A percentile compares a stretch with the other conserved stretches of the same genome.
Conservation (phyloP, 164 flowering plant species). For the Sextonia rubra region DNA sequence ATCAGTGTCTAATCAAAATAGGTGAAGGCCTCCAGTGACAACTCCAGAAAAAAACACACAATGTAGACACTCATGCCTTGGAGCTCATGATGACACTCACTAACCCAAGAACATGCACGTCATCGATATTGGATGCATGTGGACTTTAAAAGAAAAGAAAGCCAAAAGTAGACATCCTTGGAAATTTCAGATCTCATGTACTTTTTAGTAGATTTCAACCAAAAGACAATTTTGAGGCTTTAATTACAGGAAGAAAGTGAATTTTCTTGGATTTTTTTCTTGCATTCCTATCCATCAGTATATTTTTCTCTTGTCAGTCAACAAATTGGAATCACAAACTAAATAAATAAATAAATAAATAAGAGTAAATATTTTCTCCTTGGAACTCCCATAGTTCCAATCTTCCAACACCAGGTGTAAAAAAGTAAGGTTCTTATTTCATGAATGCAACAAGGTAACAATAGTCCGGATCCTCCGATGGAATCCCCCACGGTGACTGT, state of each 20-base stretch:
- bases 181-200: background rate
- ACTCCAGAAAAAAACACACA: background rate
- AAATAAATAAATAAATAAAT: no score
- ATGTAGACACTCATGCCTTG: no score
- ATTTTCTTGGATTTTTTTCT: no score
- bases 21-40: background rate
- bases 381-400: background rate
- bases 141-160: background rate
- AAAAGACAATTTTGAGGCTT: no score
- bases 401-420: background rate
- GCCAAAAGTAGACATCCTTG: background rate
- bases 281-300: no score
- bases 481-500: no score
- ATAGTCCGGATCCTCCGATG: no score
- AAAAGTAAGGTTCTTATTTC: background rate
- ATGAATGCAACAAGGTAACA: background rate
- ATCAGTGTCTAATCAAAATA: background rate
- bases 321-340: no score
- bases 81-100: background rate
- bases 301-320: no score
- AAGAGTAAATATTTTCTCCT: background rate
- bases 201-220: background rate
- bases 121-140: background rate
- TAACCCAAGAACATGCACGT: background rate
- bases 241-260: no score